Evolutionary conservation across 1,284 basidiomycete species (phyloP).

Genomic region (Mycosarcoma mackinlayi): DNA sequence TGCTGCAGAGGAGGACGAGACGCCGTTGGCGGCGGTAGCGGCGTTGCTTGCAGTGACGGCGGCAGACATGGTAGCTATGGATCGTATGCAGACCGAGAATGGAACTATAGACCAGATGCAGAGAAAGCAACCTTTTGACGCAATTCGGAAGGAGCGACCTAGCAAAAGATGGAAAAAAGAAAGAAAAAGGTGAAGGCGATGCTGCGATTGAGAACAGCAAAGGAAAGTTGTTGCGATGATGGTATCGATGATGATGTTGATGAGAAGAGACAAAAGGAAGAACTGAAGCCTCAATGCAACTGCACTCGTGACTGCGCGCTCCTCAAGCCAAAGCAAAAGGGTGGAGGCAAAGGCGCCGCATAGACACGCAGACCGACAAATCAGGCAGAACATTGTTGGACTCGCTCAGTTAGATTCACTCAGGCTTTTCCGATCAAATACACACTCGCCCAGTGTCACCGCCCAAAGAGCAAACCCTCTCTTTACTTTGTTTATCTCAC

Average conservation of each 20-base stretch:
- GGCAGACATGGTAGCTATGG: slow-evolving; percentile 26
- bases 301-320: slow-evolving; percentile 10
- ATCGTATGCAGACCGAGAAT: background rate
- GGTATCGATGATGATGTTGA: slow-evolving; percentile 3
- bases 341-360: too few species aligned
- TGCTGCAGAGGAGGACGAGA: slow-evolving; percentile 15
- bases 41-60: slow-evolving; percentile 43
- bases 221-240: background rate
- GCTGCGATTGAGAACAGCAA: too few species aligned
- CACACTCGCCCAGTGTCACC: too few species aligned
- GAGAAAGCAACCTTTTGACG: background rate
- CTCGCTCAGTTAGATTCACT: too few species aligned
- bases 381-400: too few species aligned
- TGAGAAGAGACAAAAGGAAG: slow-evolving; percentile 2
- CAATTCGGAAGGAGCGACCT: too few species aligned
- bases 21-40: slow-evolving; percentile 25
- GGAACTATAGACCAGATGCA: too few species aligned
- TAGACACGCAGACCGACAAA: too few species aligned
- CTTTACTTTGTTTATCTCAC: too few species aligned
- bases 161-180: background rate
- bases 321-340: background rate
- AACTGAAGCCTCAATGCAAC: background rate
- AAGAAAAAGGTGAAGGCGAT: background rate
- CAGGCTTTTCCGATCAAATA: too few species aligned
- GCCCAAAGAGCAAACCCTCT: too few species aligned